A percentile compares a stretch with the other conserved stretches of the same genome.
phyloP scores from a whole-genome alignment of 352 stramenopile genomes.

The Globisporangium paroecandrum region DNA sequence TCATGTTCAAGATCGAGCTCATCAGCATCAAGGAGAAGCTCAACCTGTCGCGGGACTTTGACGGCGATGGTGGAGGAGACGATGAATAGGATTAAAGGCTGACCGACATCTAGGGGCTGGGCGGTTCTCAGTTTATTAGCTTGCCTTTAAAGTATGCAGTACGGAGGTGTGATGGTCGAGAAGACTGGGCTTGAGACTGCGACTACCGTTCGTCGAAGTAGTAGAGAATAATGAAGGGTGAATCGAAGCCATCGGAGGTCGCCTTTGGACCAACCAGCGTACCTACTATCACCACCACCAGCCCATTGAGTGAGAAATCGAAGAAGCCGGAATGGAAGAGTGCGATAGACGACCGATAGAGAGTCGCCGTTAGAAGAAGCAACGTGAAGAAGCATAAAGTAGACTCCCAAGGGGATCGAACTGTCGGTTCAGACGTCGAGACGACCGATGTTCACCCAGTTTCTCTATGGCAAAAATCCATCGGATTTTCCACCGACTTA shows the following conservation, averaged over 20 bases:
- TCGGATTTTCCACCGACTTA: no score
- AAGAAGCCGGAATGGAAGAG: neutral
- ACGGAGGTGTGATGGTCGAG: neutral
- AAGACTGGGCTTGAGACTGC: neutral
- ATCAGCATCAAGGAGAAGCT: slow-evolving; percentile 80
- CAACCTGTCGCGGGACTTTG: slow-evolving; percentile 25
- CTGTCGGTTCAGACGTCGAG: no score
- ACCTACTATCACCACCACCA: neutral
- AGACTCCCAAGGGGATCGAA: neutral
- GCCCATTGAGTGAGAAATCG: neutral
- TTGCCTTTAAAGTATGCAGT: neutral
- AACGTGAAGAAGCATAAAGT: neutral
- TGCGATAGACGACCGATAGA: neutral
- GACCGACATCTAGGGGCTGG: neutral
- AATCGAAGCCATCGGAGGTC: neutral
- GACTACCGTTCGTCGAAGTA: neutral
- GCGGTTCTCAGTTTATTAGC: neutral
- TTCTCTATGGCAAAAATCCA: no score
- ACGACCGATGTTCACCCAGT: no score
- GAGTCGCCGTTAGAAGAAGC: no score
- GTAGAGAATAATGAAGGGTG: neutral
- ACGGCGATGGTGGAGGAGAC: neutral
- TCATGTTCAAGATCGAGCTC: slow-evolving; percentile 78
- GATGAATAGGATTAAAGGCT: neutral
- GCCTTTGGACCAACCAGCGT: neutral